Evolutionary conservation across 2,329 filamentous ascomycete species (phyloP).

Genomic region (Cytospora schulzeri): DNA sequence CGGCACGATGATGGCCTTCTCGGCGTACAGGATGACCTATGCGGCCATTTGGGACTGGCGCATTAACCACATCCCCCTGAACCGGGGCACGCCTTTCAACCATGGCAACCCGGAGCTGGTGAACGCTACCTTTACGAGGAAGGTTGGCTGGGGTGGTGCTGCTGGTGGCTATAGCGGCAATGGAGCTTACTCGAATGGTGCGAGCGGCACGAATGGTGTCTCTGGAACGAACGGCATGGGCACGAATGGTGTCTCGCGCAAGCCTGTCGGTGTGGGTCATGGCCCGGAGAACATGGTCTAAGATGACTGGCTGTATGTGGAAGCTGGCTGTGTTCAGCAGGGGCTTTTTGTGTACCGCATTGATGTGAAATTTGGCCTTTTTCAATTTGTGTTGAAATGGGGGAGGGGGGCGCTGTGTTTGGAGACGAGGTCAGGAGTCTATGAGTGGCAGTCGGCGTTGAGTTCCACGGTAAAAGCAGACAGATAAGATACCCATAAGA

Average conservation of each 20-base stretch:
- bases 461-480: background rate
- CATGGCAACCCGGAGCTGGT: constrained; percentile 31
- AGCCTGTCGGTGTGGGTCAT: constrained; percentile 15
- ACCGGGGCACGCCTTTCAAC: constrained; percentile 39
- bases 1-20: constrained; percentile 63
- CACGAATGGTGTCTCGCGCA: constrained; percentile 16
- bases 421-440: background rate
- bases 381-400: no score
- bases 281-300: constrained; percentile 23
- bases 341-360: background rate
- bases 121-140: constrained; percentile 33
- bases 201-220: constrained; percentile 1
- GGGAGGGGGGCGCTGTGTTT: no score
- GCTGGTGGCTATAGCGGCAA: background rate
- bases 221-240: background rate
- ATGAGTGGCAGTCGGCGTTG: background rate
- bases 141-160: constrained; percentile 32
- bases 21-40: constrained; percentile 67
- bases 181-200: background rate
- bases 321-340: no score
- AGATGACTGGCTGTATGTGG: background rate
- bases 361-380: background rate
- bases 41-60: constrained; percentile 71
- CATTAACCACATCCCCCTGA: constrained; percentile 67
- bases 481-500: constrained; percentile 18